These are phyloP conservation scores for Castanea crenata DNA, from an alignment of 306 rosid species.

Conservation along the genomic window DNA sequence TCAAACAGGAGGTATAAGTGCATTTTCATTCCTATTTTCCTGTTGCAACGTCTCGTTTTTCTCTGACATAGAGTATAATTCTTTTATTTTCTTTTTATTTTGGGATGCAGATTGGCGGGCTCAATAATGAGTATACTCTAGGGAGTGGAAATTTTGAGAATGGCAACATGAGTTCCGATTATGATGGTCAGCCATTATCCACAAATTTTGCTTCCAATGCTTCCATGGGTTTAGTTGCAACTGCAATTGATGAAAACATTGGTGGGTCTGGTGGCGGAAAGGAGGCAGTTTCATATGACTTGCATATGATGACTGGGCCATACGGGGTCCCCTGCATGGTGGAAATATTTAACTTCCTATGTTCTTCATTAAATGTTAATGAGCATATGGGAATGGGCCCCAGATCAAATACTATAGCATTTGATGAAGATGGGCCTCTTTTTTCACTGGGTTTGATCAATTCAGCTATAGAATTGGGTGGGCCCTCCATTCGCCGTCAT, in stretches of 20 bases:
- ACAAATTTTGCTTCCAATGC: conserved; percentile 43
- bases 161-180: conserved; percentile 68
- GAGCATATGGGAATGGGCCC: conserved; percentile 72
- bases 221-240: conserved; percentile 45
- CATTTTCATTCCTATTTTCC: conserved; percentile 11
- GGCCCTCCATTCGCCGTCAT: conserved; percentile 77
- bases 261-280: conserved; percentile 48
- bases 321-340: conserved; percentile 99
- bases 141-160: conserved; percentile 75
- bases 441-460: conserved; percentile 89
- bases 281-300: conserved; percentile 63
- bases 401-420: conserved; percentile 72
- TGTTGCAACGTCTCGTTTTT: not conserved
- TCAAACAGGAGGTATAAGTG: conserved; percentile 57
- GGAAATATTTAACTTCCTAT: conserved; percentile 87
- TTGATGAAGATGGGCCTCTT: conserved; percentile 94
- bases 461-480: conserved; percentile 91
- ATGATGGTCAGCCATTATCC: conserved; percentile 58
- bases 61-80: conserved; percentile 11
- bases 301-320: conserved; percentile 86
- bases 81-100: conserved; percentile 16
- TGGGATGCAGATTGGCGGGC: conserved; percentile 58
- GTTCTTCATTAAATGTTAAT: conserved; percentile 77
- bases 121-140: conserved; percentile 60
- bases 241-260: conserved; percentile 56